Conservation (phyloP, 257 asterid genomes). For the Jacaranda mimosifolia region DNA sequence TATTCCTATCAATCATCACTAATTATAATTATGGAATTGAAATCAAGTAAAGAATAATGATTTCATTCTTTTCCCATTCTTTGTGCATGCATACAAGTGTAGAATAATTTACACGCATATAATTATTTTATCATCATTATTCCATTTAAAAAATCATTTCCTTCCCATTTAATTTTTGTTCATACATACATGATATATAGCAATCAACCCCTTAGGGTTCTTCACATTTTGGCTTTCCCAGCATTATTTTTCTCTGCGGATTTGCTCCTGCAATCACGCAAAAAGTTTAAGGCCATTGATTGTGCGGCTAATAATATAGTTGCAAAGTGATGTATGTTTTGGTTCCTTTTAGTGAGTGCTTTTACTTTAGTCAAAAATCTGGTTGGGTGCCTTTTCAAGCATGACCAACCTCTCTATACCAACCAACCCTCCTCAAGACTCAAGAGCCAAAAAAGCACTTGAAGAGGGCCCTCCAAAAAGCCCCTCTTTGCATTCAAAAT, state of each 20-base stretch:
- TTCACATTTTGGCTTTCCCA: background rate
- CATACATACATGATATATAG: too few relatives aligned
- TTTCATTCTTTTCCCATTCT: too few relatives aligned
- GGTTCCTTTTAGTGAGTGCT: conserved; percentile 14
- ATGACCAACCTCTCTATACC: conserved; percentile 21
- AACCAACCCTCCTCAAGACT: conserved; percentile 25
- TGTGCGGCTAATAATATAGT: conserved; percentile 35
- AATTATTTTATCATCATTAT: too few relatives aligned
- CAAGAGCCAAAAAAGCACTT: conserved; percentile 16
- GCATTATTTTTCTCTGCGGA: background rate
- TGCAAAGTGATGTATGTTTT: conserved; percentile 23
- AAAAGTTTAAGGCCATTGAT: conserved; percentile 40
- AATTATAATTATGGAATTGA: too few relatives aligned
- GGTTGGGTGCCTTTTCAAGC: conserved; percentile 33
- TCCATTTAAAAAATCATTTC: too few relatives aligned
- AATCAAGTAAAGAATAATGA: too few relatives aligned
- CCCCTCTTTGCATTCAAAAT: conserved; percentile 10
- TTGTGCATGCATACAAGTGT: too few relatives aligned
- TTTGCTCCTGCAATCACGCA: conserved; percentile 68
- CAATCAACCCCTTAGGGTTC: background rate
- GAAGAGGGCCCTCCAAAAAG: conserved; percentile 7
- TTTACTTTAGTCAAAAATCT: conserved; percentile 42
- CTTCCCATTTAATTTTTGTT: too few relatives aligned
- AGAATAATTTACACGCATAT: too few relatives aligned
- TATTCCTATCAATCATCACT: too few relatives aligned